phyloP scores from a whole-genome alignment of 352 stramenopile species.

The Globisporangium canariense region DNA sequence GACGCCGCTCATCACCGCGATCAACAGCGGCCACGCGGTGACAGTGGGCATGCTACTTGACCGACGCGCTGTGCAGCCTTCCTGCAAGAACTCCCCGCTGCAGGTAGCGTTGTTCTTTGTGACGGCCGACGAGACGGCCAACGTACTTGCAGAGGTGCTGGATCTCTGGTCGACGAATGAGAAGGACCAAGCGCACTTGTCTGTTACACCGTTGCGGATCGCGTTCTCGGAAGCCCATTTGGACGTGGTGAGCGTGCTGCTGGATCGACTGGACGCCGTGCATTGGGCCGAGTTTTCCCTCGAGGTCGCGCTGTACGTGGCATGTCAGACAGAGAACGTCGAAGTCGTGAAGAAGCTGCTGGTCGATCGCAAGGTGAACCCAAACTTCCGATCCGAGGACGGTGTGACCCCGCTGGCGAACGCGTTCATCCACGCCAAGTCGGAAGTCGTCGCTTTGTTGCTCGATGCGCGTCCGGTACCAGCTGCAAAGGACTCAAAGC shows the following conservation, averaged over 20 bases:
- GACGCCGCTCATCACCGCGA: conserved; percentile 8
- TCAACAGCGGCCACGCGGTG: conserved; percentile 5
- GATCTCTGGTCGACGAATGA: background rate
- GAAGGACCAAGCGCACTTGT: background rate
- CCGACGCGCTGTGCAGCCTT: background rate
- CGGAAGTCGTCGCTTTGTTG: conserved; percentile 11
- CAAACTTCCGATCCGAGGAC: conserved; percentile 4
- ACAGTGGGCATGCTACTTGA: conserved; percentile 5
- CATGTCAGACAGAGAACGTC: conserved; percentile 8
- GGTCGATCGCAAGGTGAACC: background rate
- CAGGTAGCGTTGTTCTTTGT: conserved; percentile 11
- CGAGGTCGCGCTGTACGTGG: conserved; percentile 9
- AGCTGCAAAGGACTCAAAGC: background rate
- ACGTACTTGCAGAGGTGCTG: conserved; percentile 7
- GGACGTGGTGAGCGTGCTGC: conserved; percentile 5
- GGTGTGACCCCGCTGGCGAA: conserved; percentile 6
- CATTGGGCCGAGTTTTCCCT: conserved; percentile 5
- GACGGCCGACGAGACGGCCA: background rate
- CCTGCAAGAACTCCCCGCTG: background rate
- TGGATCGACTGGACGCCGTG: conserved; percentile 4
- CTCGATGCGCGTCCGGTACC: background rate
- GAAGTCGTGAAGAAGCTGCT: conserved; percentile 1
- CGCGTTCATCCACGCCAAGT: conserved; percentile 6
- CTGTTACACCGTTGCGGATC: background rate
- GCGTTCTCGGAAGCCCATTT: conserved; percentile 9